These are phyloP conservation scores for Fistulinella prunicolor DNA, from an alignment of 768 basidiomycete species.

Conservation along the genomic window DNA sequence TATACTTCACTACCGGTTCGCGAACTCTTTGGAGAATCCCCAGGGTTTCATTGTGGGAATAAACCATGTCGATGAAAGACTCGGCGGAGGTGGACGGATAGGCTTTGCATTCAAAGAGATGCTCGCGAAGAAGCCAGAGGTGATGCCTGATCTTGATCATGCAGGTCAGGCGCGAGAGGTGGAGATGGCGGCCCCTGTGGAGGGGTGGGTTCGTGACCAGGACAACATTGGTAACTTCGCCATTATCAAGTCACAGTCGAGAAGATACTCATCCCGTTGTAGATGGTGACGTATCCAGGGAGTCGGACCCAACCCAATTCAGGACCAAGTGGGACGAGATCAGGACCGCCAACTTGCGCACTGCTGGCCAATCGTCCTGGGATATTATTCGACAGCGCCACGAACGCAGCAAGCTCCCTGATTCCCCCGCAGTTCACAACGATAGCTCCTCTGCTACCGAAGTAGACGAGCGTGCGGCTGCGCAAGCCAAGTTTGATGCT, in stretches of 20 bases:
- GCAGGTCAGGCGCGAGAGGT: slow-evolving; percentile 2
- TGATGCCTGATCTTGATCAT: slow-evolving; percentile 3
- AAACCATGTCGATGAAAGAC: slow-evolving; percentile 29
- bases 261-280: neutral
- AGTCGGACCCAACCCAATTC: slow-evolving; percentile 9
- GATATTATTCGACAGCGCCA: slow-evolving; percentile 62
- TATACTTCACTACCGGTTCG: slow-evolving; percentile 28
- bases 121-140: slow-evolving; percentile 16
- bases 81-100: slow-evolving; percentile 31
- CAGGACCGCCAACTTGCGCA: slow-evolving; percentile 48
- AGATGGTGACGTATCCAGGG: slow-evolving; percentile 6
- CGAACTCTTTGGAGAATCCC: slow-evolving; percentile 31
- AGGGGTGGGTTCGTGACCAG: slow-evolving; percentile 14
- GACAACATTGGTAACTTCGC: slow-evolving; percentile 13
- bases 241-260: neutral
- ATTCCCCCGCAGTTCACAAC: slow-evolving; percentile 5
- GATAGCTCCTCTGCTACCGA: slow-evolving; percentile 10
- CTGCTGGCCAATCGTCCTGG: slow-evolving; percentile 55
- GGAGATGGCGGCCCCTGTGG: slow-evolving; percentile 14
- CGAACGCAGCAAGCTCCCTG: slow-evolving; percentile 33
- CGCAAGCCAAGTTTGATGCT: slow-evolving; percentile 59
- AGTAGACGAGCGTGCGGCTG: slow-evolving; percentile 36
- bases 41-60: slow-evolving; percentile 30
- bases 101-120: slow-evolving; percentile 26
- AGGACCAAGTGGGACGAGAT: slow-evolving; percentile 64